Conservation (phyloP, 2,329 filamentous ascomycete species). For the Blastomyces emzantsi region DNA sequence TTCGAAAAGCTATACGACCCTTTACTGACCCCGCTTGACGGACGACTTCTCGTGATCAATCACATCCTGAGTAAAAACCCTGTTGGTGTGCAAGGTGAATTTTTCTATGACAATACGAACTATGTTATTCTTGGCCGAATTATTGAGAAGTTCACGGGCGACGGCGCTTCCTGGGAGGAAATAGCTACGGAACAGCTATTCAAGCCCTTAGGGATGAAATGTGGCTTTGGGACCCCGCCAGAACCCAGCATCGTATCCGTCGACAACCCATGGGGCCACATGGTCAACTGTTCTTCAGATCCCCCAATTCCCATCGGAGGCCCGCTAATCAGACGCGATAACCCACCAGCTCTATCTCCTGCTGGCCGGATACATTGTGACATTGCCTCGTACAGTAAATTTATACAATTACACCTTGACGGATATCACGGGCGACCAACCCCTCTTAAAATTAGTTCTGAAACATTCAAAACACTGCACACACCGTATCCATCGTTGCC, state of each 20-base stretch:
- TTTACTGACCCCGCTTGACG: conserved; percentile 5
- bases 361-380: conserved; percentile 10
- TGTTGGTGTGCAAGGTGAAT: conserved; percentile 3
- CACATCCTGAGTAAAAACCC: conserved; percentile 8
- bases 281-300: not conserved
- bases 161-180: conserved; percentile 10
- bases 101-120: conserved; percentile 12
- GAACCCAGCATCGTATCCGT: conserved; percentile 11
- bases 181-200: conserved; percentile 8
- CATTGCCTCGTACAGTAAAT: conserved; percentile 10
- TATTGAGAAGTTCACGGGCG: conserved; percentile 9
- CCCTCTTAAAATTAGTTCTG: conserved; percentile 4
- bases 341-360: conserved; percentile 9
- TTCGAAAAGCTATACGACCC: conserved; percentile 9
- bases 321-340: conserved; percentile 10
- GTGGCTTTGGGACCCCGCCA: conserved; percentile 11
- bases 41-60: conserved; percentile 6
- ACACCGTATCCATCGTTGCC: conserved; percentile 7
- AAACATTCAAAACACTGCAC: conserved; percentile 12
- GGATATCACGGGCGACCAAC: conserved; percentile 10
- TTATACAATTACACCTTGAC: conserved; percentile 10
- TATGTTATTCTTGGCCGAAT: conserved; percentile 11
- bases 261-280: conserved; percentile 13
- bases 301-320: conserved; percentile 10
- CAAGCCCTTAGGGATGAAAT: conserved; percentile 10